A percentile compares a stretch with the other conserved stretches of the same genome.
Conservation (phyloP, 495 filamentous ascomycete genomes). For the Evansstolkia leycettana region DNA sequence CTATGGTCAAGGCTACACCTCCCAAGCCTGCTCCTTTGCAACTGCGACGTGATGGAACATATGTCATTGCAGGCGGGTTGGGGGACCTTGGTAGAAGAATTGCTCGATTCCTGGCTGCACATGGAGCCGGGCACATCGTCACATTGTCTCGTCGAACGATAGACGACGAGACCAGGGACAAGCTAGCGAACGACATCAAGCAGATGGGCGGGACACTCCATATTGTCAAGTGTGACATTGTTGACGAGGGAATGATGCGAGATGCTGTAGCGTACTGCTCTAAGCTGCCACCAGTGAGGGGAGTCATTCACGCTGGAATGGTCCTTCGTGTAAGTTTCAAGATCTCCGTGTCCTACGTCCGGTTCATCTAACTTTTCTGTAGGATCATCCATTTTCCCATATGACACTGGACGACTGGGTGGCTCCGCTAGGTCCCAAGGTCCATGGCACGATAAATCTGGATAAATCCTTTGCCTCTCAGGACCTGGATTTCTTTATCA, state of each 20-base stretch:
- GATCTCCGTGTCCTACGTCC: no score
- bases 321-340: no score
- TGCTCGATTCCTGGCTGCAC: constrained; percentile 19
- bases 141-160: not conserved
- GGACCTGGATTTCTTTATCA: not conserved
- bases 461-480: not conserved
- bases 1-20: not conserved
- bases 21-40: constrained; percentile 3
- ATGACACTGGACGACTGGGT: no score
- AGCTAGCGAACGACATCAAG: no score
- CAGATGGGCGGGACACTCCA: no score
- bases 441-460: not conserved
- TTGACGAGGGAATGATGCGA: not conserved
- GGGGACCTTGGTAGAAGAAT: constrained; percentile 23
- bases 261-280: not conserved
- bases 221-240: no score
- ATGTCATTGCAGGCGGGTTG: constrained; percentile 21
- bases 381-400: no score
- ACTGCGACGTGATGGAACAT: constrained; percentile 10
- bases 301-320: not conserved
- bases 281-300: not conserved
- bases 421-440: not conserved
- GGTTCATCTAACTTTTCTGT: no score
- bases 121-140: constrained; percentile 22
- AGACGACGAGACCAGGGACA: not conserved